These are phyloP conservation scores for Penicillium odoratum DNA, from an alignment of 495 filamentous ascomycete species.

Conservation along the genomic window DNA sequence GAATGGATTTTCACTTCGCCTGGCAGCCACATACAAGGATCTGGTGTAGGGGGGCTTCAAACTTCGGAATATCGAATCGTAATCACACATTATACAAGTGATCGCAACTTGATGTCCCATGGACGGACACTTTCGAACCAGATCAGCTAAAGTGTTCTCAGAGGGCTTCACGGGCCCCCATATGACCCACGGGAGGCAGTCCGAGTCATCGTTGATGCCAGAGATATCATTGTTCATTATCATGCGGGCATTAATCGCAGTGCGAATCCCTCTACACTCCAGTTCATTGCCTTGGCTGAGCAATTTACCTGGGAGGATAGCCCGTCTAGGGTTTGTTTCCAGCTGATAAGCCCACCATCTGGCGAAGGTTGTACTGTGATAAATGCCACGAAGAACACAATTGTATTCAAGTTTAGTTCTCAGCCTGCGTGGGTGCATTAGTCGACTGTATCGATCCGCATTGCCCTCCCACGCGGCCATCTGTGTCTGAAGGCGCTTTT, in stretches of 20 bases:
- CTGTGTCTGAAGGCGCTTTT: conserved; percentile 26
- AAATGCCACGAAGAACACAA: conserved; percentile 28
- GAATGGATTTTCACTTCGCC: conserved; percentile 15
- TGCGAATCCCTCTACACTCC: conserved; percentile 17
- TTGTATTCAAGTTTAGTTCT: conserved; percentile 16
- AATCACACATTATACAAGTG: conserved; percentile 19
- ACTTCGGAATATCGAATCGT: conserved; percentile 9
- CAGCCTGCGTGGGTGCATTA: conserved; percentile 19
- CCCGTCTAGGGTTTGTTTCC: conserved; percentile 15
- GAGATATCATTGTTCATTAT: conserved; percentile 28
- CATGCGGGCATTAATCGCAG: conserved; percentile 23
- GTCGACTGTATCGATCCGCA: conserved; percentile 29
- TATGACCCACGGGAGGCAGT: conserved; percentile 21
- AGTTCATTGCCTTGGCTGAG: conserved; percentile 8
- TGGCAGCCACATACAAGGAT: conserved; percentile 20
- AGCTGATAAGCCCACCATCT: conserved; percentile 28
- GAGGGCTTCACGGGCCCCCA: conserved; percentile 18
- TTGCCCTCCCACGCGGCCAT: conserved; percentile 30
- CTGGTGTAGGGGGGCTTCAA: conserved; percentile 18
- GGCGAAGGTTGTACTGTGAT: conserved; percentile 29
- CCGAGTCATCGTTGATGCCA: conserved; percentile 16
- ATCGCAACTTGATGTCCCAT: conserved; percentile 22
- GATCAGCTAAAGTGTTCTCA: conserved; percentile 14
- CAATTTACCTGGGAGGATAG: conserved; percentile 14
- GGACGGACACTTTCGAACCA: conserved; percentile 18